A percentile compares a stretch with the other conserved stretches of the same genome.
Conservation (phyloP, 495 filamentous ascomycete species). For the Hypoxylon perforatum region DNA sequence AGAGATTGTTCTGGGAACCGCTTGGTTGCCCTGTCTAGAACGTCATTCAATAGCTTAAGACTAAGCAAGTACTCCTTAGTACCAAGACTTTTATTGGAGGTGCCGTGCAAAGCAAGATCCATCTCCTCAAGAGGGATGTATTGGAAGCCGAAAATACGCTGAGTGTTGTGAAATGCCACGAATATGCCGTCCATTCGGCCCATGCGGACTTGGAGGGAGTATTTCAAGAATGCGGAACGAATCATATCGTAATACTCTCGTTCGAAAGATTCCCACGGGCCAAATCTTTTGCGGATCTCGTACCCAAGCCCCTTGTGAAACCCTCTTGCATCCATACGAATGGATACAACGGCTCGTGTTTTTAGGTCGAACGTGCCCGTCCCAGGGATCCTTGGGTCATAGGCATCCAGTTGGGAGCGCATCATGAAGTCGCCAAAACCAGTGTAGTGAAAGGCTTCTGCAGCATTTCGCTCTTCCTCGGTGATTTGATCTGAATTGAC, state of each 20-base stretch:
- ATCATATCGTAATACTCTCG: conserved; percentile 98
- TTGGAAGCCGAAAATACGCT: conserved; percentile 97
- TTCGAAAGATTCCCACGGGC: conserved; percentile 89
- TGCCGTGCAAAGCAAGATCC: conserved; percentile 85
- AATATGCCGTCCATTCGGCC: conserved; percentile 99
- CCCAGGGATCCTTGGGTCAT: conserved; percentile 87
- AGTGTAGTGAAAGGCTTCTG: conserved; percentile 89
- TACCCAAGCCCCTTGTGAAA: conserved; percentile 85
- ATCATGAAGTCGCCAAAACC: conserved; percentile 89
- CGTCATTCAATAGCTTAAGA: conserved; percentile 78
- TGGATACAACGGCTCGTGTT: conserved; percentile 87
- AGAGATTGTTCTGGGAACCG: conserved; percentile 80
- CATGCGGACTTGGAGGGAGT: conserved; percentile 94
- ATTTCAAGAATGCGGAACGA: conserved; percentile 92
- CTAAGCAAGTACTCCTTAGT: conserved; percentile 88
- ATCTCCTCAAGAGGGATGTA: conserved; percentile 89
- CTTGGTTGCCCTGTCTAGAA: conserved; percentile 76
- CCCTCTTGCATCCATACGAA: conserved; percentile 83
- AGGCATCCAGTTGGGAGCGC: conserved; percentile 94
- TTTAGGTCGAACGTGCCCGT: conserved; percentile 98
- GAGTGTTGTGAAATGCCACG: conserved; percentile 95
- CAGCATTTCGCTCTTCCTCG: conserved; percentile 71
- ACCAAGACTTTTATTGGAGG: conserved; percentile 71
- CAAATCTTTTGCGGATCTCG: conserved; percentile 79
- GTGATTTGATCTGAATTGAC: conserved; percentile 69